A percentile compares a stretch with the other conserved stretches of the same genome.
Conservation (phyloP, 2,329 filamentous ascomycete species). For the Diplodia scrobiculata region DNA sequence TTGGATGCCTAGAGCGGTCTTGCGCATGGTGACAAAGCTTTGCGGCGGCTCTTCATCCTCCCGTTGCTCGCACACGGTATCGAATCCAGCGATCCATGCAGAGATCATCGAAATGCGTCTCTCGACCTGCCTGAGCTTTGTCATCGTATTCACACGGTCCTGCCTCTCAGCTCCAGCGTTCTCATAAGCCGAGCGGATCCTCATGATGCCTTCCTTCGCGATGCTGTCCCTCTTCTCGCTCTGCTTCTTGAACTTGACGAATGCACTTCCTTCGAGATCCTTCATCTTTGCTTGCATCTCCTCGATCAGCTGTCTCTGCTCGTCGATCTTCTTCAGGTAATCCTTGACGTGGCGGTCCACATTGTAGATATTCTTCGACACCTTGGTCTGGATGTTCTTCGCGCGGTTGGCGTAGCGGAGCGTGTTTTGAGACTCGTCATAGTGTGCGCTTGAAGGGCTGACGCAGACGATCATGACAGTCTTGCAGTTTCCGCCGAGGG, state of each 20-base stretch:
- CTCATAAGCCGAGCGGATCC: slow-evolving; percentile 81
- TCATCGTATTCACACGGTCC: slow-evolving; percentile 77
- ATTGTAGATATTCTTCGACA: slow-evolving; percentile 98
- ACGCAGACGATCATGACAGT: slow-evolving; percentile 99
- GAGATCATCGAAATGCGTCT: slow-evolving; percentile 83
- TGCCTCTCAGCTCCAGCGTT: slow-evolving; percentile 75
- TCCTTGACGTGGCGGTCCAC: slow-evolving; percentile 99
- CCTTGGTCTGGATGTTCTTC: slow-evolving; percentile 99
- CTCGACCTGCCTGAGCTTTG: slow-evolving; percentile 79
- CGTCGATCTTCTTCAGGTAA: slow-evolving; percentile 98
- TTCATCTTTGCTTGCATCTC: slow-evolving; percentile 92
- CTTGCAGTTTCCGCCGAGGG: slow-evolving; percentile 94
- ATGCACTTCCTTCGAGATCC: slow-evolving; percentile 78
- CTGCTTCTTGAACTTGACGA: slow-evolving; percentile 88
- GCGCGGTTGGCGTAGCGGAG: slow-evolving; percentile 95
- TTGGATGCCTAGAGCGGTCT: slow-evolving; percentile 84
- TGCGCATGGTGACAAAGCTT: slow-evolving; percentile 74
- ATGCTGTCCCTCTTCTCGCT: slow-evolving; percentile 78
- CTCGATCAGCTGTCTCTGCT: slow-evolving; percentile 96
- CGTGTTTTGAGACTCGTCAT: slow-evolving; percentile 97
- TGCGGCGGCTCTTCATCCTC: slow-evolving; percentile 67
- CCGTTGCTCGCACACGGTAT: slow-evolving; percentile 72
- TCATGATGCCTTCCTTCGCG: slow-evolving; percentile 73
- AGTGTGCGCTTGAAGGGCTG: slow-evolving; percentile 93
- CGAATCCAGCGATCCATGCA: slow-evolving; percentile 90